Evolutionary conservation across 306 rosid species (phyloP).

Genomic region (Gillenia trifoliata): DNA sequence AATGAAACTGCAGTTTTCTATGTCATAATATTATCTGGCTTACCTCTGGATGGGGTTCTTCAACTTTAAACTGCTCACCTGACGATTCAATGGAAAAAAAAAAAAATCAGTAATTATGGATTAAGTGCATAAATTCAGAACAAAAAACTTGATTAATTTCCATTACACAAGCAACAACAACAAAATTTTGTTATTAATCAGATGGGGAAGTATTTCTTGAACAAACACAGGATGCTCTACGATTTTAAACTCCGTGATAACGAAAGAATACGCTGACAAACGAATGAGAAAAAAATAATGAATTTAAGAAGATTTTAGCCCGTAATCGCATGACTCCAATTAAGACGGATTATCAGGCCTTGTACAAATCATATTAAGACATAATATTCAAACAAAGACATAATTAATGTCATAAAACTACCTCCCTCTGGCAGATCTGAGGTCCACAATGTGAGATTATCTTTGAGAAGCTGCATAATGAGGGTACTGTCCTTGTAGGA

Average conservation of each 20-base stretch:
- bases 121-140: background rate
- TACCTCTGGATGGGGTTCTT: slow-evolving; percentile 24
- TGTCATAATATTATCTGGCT: background rate
- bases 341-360: background rate
- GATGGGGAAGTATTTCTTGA: background rate
- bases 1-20: background rate
- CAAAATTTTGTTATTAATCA: background rate
- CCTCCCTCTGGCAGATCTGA: slow-evolving; percentile 61
- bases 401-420: background rate
- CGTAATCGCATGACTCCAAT: background rate
- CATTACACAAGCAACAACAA: background rate
- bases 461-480: slow-evolving; percentile 71
- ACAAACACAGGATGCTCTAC: background rate
- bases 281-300: too few species aligned
- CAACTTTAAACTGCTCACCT: slow-evolving; percentile 30
- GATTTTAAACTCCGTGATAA: too few species aligned
- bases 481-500: slow-evolving; percentile 68
- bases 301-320: background rate
- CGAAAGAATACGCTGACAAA: too few species aligned
- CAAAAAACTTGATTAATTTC: background rate
- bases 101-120: background rate
- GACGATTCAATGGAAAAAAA: slow-evolving; percentile 2
- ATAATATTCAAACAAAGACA: background rate
- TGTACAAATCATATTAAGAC: background rate
- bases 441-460: slow-evolving; percentile 70